phyloP scores from a whole-genome alignment of 495 filamentous ascomycete genomes.

The Acidiella bohemica region DNA sequence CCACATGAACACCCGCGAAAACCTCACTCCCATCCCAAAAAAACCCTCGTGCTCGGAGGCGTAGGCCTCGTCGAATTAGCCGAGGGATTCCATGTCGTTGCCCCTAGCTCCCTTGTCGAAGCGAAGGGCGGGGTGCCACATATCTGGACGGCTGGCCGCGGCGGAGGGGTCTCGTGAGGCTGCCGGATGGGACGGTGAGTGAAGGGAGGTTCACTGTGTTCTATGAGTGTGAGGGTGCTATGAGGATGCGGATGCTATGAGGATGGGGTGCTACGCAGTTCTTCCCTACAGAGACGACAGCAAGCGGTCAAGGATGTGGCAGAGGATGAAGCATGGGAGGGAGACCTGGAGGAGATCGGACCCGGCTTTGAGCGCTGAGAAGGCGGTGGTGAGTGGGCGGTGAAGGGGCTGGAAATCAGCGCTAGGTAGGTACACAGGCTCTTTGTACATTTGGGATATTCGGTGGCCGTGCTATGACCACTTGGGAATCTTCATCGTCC shows the following conservation, averaged over 20 bases:
- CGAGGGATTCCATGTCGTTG: slow-evolving; percentile 2
- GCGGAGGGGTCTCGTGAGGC: not conserved
- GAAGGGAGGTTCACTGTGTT: slow-evolving; percentile 10
- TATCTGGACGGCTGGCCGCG: slow-evolving; percentile 9
- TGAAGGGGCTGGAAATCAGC: too few species aligned
- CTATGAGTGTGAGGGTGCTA: slow-evolving; percentile 10
- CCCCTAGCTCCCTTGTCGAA: slow-evolving; percentile 8
- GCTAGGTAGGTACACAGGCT: too few species aligned
- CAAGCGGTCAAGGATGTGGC: too few species aligned
- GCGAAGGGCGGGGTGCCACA: slow-evolving; percentile 7
- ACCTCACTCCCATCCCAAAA: slow-evolving; percentile 3
- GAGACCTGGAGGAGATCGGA: too few species aligned
- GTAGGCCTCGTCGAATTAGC: slow-evolving; percentile 9
- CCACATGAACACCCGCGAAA: slow-evolving; percentile 6
- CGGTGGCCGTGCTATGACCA: too few species aligned
- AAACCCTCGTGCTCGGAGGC: slow-evolving; percentile 5
- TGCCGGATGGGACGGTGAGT: slow-evolving; percentile 6
- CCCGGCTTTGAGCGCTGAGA: too few species aligned
- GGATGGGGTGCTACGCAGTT: too few species aligned
- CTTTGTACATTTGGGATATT: too few species aligned
- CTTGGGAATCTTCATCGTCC: slow-evolving; percentile 64
- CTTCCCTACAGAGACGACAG: too few species aligned
- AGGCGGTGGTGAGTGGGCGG: too few species aligned
- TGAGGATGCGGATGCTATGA: too few species aligned
- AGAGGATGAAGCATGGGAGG: too few species aligned